Base-by-base conservation (phyloP, 305 asterid species). In the Fraxinus baroniana region DNA sequence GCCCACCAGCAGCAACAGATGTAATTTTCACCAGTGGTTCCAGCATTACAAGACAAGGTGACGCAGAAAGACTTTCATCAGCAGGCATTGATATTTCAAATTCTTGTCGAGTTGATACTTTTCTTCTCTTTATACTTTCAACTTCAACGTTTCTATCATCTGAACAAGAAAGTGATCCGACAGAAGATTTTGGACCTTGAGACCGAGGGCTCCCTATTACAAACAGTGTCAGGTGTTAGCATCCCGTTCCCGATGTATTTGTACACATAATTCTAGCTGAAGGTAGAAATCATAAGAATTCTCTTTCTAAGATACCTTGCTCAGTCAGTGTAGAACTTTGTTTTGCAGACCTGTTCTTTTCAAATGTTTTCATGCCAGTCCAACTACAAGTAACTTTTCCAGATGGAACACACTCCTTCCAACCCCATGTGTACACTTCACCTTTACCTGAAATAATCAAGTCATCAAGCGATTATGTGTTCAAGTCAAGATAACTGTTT, bases 401-500 rank as follows among this genome's bases (percentile, higher is more conserved):
- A 46, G 93, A 88, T 60, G 95, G 94, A 79, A 92, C 93, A 70
- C 94, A 90, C 85, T 92, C 94, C 82, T 90, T 92, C 96, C 94
- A 90, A 22, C 96, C 96, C 95, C 94, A 92, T 3, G 92, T 83
- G 81, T 86, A 92, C 52, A 88, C 92, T 78, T 88, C 93, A 79
- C 91, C 90, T 80, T 87, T 87, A 74, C 86, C 96, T 92, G 89
- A 70, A 75, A 77, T n/a, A 77, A 79, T 79, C 75, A 78, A 71
- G 55, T 76, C 76, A 52, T 35, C 55, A 37, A 49, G 49, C 32
- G 74, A 57, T 30, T 74, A 81, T 36, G 78, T 74, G 46, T 70
- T 70, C 49, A 8, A 18, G 78, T 33, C 73, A 52, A 64, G 10
- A 30, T 15, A 68, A 4, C 22, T 49, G 28, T 30, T 77, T 78